These are phyloP conservation scores for Leccinum arenicola DNA, from an alignment of 768 basidiomycete species.

Conservation along the genomic window DNA sequence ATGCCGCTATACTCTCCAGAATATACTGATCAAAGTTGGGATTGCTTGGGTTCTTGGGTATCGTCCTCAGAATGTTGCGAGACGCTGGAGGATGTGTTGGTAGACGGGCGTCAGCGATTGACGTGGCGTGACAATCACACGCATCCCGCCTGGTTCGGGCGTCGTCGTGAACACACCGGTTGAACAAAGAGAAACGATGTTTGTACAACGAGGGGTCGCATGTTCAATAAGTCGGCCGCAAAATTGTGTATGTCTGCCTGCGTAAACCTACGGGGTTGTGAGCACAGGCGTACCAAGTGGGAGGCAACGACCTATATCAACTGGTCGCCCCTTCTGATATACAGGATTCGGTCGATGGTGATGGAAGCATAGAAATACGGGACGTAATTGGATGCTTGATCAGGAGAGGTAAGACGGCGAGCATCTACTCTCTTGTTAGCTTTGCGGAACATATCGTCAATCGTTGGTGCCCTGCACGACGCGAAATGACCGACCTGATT, in stretches of 20 bases:
- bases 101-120: slow-evolving; percentile 70
- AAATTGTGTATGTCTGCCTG: slow-evolving; percentile 85
- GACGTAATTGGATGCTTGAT: slow-evolving; percentile 90
- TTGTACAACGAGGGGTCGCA: too few relatives aligned
- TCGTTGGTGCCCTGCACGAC: not conserved
- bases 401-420: slow-evolving; percentile 86
- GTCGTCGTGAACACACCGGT: not conserved
- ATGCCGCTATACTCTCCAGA: slow-evolving; percentile 92
- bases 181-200: not conserved
- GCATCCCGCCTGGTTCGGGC: slow-evolving; percentile 78
- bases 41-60: slow-evolving; percentile 95
- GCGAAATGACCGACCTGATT: slow-evolving; percentile 63
- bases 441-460: slow-evolving; percentile 27
- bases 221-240: slow-evolving; percentile 64
- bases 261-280: slow-evolving; percentile 61
- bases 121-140: slow-evolving; percentile 86
- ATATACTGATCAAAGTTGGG: slow-evolving; percentile 97
- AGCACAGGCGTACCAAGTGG: not conserved
- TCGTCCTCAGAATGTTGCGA: slow-evolving; percentile 79
- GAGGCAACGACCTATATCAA: slow-evolving; percentile 55
- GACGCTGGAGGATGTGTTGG: slow-evolving; percentile 60
- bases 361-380: slow-evolving; percentile 96
- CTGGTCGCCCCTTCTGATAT: slow-evolving; percentile 76
- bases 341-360: slow-evolving; percentile 93
- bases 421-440: slow-evolving; percentile 91